Percentiles rank a stretch among this genome's conserved stretches.
These are phyloP conservation scores for Dendrobium officinale DNA, from an alignment of 106 monocot species.

Conservation along the genomic window DNA sequence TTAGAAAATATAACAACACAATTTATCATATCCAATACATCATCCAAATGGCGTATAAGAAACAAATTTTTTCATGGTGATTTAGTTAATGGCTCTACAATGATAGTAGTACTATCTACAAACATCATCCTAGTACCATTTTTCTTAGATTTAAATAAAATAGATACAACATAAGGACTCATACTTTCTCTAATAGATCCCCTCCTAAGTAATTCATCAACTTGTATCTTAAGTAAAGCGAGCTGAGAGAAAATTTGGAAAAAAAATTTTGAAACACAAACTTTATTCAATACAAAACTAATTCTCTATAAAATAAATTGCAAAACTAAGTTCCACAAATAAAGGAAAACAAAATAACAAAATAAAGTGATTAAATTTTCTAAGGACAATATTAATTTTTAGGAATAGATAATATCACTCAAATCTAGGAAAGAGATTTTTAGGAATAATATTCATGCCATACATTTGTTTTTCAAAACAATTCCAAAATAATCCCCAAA, in stretches of 20 bases:
- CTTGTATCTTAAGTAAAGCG: neutral
- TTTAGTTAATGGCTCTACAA: slow-evolving; percentile 11
- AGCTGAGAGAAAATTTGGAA: neutral
- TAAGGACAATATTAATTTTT: neutral
- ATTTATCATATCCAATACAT: slow-evolving; percentile 5
- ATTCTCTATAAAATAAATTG: neutral
- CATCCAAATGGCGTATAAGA: slow-evolving; percentile 5
- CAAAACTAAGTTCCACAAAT: neutral
- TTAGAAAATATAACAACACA: slow-evolving; percentile 9
- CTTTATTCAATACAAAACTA: neutral
- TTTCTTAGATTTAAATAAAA: slow-evolving; percentile 11
- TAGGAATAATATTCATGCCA: neutral
- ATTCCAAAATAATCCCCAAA: too few species aligned
- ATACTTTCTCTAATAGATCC: too few species aligned
- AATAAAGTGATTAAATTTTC: neutral
- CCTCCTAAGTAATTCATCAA: too few species aligned
- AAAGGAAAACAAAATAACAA: neutral
- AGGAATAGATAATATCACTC: neutral
- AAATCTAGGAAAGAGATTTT: neutral
- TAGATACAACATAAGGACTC: neutral
- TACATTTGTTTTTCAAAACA: too few species aligned
- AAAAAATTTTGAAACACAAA: neutral
- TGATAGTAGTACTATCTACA: neutral
- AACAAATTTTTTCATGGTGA: slow-evolving; percentile 1
- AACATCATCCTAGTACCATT: slow-evolving; percentile 2